phyloP scores from a whole-genome alignment of 257 asterid genomes.

The Solanum dulcamara region DNA sequence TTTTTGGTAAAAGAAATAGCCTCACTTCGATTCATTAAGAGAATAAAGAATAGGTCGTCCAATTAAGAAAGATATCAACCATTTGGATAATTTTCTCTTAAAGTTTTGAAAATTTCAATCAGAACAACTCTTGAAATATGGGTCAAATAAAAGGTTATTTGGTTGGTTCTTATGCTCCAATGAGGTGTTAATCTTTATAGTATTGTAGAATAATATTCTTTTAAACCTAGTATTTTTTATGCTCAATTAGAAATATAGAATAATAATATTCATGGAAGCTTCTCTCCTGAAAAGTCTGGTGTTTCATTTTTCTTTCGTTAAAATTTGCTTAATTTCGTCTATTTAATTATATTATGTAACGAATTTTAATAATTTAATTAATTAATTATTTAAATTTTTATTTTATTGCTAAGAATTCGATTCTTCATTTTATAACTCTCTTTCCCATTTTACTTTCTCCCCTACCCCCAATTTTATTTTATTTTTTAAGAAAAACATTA shows the following conservation, averaged over 20 bases:
- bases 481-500: background rate
- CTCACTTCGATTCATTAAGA: background rate
- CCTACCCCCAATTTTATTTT: no score
- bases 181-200: background rate
- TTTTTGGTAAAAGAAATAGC: background rate
- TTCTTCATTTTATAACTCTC: background rate
- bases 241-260: background rate
- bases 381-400: background rate
- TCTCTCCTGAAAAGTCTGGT: background rate
- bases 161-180: background rate
- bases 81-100: background rate
- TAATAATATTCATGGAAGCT: background rate
- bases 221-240: background rate
- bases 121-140: background rate
- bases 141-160: background rate
- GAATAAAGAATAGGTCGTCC: background rate
- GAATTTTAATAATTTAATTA: background rate
- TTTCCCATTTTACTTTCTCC: background rate
- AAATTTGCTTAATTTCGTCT: background rate
- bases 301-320: background rate
- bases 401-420: background rate
- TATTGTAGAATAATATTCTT: background rate
- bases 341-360: background rate
- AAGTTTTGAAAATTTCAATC: background rate
- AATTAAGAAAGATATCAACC: background rate